Conservation (phyloP, 2,329 filamentous ascomycete species). For the Aspergillus sp. region DNA sequence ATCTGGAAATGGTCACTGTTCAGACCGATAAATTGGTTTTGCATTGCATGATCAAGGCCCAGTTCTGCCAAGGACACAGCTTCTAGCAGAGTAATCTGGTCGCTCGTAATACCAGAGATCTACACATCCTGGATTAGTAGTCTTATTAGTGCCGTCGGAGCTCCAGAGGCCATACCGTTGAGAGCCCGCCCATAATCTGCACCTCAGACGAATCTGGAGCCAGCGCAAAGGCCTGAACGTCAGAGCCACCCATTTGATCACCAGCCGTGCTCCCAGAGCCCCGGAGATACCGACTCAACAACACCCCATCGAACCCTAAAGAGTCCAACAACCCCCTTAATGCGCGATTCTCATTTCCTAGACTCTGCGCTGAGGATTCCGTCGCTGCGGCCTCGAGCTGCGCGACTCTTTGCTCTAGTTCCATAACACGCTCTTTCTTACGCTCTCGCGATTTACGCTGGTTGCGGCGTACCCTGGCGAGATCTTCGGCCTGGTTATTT, state of each 20-base stretch:
- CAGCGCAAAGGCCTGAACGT: no score
- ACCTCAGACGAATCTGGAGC: no score
- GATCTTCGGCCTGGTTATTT: conserved; percentile 1
- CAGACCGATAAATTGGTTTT: no score
- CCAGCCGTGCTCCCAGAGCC: neutral
- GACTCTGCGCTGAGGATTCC: neutral
- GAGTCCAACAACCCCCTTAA: neutral
- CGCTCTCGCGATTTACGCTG: conserved; percentile 5
- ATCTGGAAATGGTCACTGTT: no score
- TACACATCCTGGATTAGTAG: no score
- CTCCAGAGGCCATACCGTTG: no score
- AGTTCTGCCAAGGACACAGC: no score
- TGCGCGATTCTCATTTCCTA: neutral
- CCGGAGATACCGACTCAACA: neutral
- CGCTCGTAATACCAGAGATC: no score
- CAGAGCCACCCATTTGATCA: neutral
- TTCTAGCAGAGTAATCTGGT: no score
- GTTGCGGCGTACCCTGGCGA: conserved; percentile 1
- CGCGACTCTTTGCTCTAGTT: neutral
- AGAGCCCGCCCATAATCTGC: no score
- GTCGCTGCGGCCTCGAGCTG: neutral
- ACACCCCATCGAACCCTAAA: neutral
- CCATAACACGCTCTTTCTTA: neutral
- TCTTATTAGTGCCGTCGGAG: no score
- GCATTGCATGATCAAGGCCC: no score